These are phyloP conservation scores for Psidium friedrichsthalianum DNA, from an alignment of 345 rosid species.

Conservation along the genomic window DNA sequence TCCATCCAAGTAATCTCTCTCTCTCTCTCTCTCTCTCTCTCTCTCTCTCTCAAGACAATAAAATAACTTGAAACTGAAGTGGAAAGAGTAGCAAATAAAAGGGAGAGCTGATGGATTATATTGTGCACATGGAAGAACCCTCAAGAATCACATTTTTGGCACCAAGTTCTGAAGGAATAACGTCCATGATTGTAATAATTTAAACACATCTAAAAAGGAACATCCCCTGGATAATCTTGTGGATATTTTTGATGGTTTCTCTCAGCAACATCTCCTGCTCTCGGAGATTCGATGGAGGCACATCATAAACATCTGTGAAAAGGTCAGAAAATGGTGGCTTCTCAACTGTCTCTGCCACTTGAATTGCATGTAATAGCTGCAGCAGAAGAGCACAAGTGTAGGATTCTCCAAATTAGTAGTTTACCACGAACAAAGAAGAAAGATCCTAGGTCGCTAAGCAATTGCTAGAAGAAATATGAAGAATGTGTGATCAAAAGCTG, in stretches of 20 bases:
- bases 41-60: background rate
- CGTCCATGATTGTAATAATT: background rate
- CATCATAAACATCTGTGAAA: conserved; percentile 73
- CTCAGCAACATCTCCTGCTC: conserved; percentile 61
- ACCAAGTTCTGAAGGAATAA: background rate
- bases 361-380: conserved; percentile 68
- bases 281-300: conserved; percentile 48
- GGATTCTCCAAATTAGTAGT: background rate
- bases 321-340: conserved; percentile 55
- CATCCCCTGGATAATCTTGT: conserved; percentile 59
- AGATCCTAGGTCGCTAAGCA: background rate
- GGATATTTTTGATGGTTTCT: conserved; percentile 42
- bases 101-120: background rate
- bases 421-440: background rate
- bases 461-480: background rate
- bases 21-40: too few relatives aligned
- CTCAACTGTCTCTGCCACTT: conserved; percentile 57
- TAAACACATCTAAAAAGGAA: conserved; percentile 28
- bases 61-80: too few relatives aligned
- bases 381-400: background rate
- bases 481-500: background rate
- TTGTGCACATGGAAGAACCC: background rate
- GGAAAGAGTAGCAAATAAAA: background rate
- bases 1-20: too few relatives aligned
- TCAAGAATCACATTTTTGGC: background rate